Conservation (phyloP, 1,284 basidiomycete species). For the Irpex sp. region DNA sequence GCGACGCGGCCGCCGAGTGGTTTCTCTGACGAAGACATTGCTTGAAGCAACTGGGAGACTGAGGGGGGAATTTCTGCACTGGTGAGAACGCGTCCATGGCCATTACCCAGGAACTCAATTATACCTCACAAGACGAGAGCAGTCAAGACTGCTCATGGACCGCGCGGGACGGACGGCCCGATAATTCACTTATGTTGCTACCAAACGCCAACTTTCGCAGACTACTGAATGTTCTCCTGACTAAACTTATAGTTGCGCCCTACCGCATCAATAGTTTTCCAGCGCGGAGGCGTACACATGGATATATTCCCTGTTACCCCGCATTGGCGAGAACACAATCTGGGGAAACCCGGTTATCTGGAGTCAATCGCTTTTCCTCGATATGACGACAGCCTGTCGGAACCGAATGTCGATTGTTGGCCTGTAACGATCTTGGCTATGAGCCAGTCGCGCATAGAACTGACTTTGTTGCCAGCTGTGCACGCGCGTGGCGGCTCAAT, state of each 20-base stretch:
- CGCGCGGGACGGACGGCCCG: not conserved
- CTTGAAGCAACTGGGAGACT: not conserved
- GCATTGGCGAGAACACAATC: no score
- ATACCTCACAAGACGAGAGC: not conserved
- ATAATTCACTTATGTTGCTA: not conserved
- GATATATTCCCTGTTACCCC: no score
- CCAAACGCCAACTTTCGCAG: no score
- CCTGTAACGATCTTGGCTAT: not conserved
- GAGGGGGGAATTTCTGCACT: not conserved
- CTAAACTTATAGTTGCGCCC: not conserved
- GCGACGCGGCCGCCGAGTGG: conserved; percentile 35
- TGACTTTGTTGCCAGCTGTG: not conserved
- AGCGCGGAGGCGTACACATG: no score
- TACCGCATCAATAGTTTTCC: no score
- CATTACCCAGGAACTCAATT: not conserved
- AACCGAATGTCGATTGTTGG: not conserved
- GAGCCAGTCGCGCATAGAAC: not conserved
- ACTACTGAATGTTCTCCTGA: not conserved
- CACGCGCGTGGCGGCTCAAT: not conserved
- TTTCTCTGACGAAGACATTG: conserved; percentile 16
- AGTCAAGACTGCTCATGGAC: not conserved
- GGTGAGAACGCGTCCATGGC: not conserved
- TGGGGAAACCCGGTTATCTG: not conserved
- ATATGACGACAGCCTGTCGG: not conserved
- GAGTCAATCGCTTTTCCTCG: not conserved